Conservation (phyloP, 306 rosid species). For the Ceratonia siliqua region DNA sequence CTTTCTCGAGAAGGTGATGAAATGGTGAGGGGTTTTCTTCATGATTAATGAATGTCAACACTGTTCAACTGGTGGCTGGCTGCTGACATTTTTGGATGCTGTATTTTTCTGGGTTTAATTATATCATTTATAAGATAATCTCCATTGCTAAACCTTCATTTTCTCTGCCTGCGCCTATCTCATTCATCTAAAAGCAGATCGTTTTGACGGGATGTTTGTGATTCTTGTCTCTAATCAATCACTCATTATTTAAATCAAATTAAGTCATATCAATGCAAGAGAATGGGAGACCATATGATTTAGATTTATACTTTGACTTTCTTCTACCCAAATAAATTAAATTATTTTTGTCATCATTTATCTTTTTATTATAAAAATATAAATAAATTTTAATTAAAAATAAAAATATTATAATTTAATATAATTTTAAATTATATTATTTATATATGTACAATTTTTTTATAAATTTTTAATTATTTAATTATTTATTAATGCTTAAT, state of each 20-base stretch:
- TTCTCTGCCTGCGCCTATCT: not conserved
- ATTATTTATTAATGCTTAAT: too few species aligned
- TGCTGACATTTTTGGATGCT: not conserved
- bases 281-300: constrained; percentile 13
- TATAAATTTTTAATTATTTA: too few species aligned
- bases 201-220: constrained; percentile 30
- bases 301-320: not conserved
- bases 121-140: not conserved
- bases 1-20: not conserved
- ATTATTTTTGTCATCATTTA: too few species aligned
- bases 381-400: too few species aligned
- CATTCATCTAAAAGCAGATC: constrained; percentile 19
- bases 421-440: too few species aligned
- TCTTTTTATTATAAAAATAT: too few species aligned
- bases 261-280: constrained; percentile 23
- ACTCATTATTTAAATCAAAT: not conserved
- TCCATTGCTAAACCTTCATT: not conserved
- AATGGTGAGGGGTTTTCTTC: not conserved
- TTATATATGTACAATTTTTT: too few species aligned
- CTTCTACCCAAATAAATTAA: too few species aligned
- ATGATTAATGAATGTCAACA: not conserved
- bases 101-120: constrained; percentile 13
- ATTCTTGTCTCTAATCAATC: constrained; percentile 19
- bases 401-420: too few species aligned
- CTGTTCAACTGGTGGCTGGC: constrained; percentile 54